Percentiles rank a stretch among this genome's conserved stretches.
Evolutionary conservation across 75 land plant species (phyloP).

Genomic region (Azolla pinnata): DNA sequence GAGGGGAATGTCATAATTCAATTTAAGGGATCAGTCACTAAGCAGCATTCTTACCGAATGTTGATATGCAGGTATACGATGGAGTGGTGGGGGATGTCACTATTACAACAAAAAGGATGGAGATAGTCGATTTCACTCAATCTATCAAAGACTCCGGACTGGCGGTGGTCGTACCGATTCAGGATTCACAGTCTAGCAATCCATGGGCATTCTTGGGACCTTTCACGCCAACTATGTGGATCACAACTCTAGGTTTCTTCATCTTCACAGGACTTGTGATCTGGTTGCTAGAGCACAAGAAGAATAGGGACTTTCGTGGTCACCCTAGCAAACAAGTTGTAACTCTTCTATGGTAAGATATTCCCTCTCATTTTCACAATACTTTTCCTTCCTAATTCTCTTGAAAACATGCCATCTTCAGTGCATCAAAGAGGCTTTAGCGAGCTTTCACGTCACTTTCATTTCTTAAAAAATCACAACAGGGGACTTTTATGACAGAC

Average conservation of each 20-base stretch:
- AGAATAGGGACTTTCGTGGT: constrained; percentile 19
- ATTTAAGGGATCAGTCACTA: too few species aligned
- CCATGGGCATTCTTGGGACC: constrained; percentile 47
- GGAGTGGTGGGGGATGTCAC: constrained; percentile 64
- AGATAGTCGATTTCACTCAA: constrained; percentile 55
- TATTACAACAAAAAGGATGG: constrained; percentile 39
- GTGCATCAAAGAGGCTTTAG: too few species aligned
- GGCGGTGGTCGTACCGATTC: constrained; percentile 33
- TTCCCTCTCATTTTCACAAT: neutral
- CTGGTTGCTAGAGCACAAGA: constrained; percentile 34
- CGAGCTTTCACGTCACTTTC: too few species aligned
- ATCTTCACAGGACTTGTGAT: constrained; percentile 39
- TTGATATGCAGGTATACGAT: constrained; percentile 19
- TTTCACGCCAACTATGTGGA: constrained; percentile 41
- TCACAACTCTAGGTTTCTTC: constrained; percentile 23
- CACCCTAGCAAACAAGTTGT: constrained; percentile 17
- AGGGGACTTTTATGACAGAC: too few species aligned
- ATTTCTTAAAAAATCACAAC: too few species aligned
- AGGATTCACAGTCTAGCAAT: constrained; percentile 16
- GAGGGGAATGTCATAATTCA: too few species aligned
- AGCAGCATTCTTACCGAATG: too few species aligned
- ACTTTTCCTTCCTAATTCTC: neutral
- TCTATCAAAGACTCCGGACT: constrained; percentile 58
- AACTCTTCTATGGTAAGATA: constrained; percentile 14
- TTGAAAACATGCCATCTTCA: too few species aligned